Base-by-base conservation (phyloP, 495 filamentous ascomycete species). In the Penicillium pancosmium region DNA sequence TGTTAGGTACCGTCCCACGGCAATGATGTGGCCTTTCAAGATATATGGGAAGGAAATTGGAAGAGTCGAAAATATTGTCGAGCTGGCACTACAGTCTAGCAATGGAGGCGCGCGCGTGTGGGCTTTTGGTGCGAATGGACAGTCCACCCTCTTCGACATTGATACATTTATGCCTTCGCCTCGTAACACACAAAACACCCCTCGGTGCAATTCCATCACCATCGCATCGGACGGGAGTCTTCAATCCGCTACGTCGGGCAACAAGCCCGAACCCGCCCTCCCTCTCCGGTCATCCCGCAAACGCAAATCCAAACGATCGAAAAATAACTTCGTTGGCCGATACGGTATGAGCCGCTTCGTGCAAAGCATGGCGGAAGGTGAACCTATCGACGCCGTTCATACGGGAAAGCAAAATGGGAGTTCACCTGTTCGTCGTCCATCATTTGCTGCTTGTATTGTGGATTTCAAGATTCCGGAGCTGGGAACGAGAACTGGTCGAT, bases 1-100 rank as follows among this genome's bases (percentile, higher is more conserved):
- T 53, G 67, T 70, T 12, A 68, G 68, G 31, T 75, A 74, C 38
- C 62, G 68, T 19, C 68, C 76, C 0, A 70, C 74, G 8, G 61
- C 69, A 4, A 72, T 72, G 70, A 69, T 73, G 64, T 74, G 77
- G 76, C 69, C 76, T 13, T 72, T 76, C 18, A 77, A 77, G 54
- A 70, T 78, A 9, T 73, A 76, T 48, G 75, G 75, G 15, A 78
- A 75, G 61, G 73, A 77, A 36, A 76, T 78, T 10, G 76, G 74
- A 0, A 65, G 65, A 15, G 69, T 77, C 21, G 61, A 72, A 5
- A 64, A 69, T 43, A 50, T 72, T 1, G 74, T 78, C n/a, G 76
- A 77, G 34, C 52, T 78, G 12, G 61, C 72, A 2, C 41, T 78
- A 11, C 74, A 76, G 52, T 69, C 74, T 23, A 68, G 66, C 0